A percentile compares a stretch with the other conserved stretches of the same genome.
These are phyloP conservation scores for Rhodomyrtus tomentosa DNA, from an alignment of 345 rosid species.

Conservation along the genomic window DNA sequence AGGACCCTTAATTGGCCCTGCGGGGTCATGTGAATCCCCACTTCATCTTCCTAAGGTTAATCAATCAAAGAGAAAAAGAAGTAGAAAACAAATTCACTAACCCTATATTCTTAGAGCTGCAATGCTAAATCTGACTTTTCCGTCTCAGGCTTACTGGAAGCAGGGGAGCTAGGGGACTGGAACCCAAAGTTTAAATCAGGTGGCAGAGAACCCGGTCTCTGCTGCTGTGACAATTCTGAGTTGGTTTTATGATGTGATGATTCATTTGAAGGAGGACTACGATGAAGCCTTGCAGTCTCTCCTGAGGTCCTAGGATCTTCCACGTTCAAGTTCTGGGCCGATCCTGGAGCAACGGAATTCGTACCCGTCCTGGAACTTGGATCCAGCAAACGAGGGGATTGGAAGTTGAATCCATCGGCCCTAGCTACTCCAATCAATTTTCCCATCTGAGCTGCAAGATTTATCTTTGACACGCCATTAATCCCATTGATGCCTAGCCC, in stretches of 20 bases:
- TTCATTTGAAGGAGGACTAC: background rate
- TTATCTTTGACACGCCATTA: conserved; percentile 21
- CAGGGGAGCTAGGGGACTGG: conserved; percentile 35
- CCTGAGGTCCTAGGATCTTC: conserved; percentile 5
- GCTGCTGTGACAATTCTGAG: conserved; percentile 4
- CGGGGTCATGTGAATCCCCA: background rate
- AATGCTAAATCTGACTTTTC: conserved; percentile 49
- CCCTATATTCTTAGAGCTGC: conserved; percentile 30
- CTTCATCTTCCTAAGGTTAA: conserved; percentile 20
- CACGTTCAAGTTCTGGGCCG: background rate
- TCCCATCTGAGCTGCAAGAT: conserved; percentile 21
- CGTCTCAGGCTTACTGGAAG: conserved; percentile 16
- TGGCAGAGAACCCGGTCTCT: conserved; percentile 16
- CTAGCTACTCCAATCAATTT: conserved; percentile 12
- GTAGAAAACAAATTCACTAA: background rate
- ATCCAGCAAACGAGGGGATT: conserved; percentile 14
- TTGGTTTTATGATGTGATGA: conserved; percentile 8
- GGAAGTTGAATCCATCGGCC: conserved; percentile 18
- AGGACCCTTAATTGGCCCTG: background rate
- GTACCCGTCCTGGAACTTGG: conserved; percentile 6
- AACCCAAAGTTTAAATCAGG: conserved; percentile 36
- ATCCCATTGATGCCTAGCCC: conserved; percentile 30
- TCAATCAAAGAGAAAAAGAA: background rate
- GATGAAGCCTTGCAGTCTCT: background rate
- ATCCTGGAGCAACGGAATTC: conserved; percentile 6